Evolutionary conservation across 345 rosid genomes (phyloP).

Genomic region (Zanthoxylum bungeanum): DNA sequence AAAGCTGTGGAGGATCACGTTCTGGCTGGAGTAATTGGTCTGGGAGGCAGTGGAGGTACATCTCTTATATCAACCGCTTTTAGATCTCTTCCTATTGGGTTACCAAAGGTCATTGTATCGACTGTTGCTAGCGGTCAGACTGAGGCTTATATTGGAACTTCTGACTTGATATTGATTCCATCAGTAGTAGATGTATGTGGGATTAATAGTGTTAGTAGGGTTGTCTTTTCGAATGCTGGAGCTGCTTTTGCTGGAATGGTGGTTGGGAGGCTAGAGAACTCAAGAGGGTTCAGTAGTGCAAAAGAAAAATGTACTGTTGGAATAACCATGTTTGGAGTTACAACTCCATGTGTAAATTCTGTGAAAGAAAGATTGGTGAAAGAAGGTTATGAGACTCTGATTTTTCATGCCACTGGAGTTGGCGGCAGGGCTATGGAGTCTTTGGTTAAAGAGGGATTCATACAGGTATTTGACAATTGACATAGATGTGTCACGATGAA

Average conservation of each 20-base stretch:
- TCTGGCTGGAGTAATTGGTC: conserved; percentile 68
- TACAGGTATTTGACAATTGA: conserved; percentile 50
- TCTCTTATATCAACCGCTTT: conserved; percentile 74
- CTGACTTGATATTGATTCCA: conserved; percentile 78
- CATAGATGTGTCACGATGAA: not conserved
- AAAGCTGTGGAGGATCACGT: conserved; percentile 32
- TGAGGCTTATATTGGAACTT: conserved; percentile 73
- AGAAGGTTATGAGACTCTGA: conserved; percentile 78
- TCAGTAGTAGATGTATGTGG: conserved; percentile 91
- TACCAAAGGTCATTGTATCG: conserved; percentile 82
- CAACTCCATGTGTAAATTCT: conserved; percentile 76
- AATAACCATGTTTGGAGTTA: conserved; percentile 93
- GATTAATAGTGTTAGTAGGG: conserved; percentile 79
- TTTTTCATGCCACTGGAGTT: conserved; percentile 93
- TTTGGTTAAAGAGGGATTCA: conserved; percentile 71
- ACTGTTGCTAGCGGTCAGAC: conserved; percentile 93
- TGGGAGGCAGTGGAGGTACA: conserved; percentile 93
- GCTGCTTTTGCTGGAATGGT: conserved; percentile 97
- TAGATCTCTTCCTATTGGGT: conserved; percentile 64
- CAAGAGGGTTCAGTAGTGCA: conserved; percentile 3
- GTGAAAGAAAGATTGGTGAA: conserved; percentile 58
- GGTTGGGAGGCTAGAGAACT: conserved; percentile 42
- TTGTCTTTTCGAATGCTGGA: conserved; percentile 76
- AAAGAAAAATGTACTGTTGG: conserved; percentile 56
- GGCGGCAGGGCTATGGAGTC: conserved; percentile 97